phyloP scores from a whole-genome alignment of 1,284 basidiomycete genomes.

The Uromyces viciae-fabae region DNA sequence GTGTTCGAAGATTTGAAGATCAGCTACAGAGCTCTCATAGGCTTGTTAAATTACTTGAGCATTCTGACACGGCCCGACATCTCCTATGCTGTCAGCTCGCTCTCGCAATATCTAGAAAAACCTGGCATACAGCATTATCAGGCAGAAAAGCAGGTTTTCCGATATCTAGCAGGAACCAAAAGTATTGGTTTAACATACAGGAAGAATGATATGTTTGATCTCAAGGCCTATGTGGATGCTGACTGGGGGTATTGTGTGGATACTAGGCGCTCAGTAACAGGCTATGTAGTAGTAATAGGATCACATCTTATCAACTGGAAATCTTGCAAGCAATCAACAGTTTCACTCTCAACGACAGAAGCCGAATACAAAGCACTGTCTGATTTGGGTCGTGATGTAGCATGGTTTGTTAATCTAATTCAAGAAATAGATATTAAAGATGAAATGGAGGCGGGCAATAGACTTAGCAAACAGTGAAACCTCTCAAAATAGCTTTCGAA shows the following conservation, averaged over 20 bases:
- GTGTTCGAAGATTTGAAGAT: not conserved
- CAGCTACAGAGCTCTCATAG: not conserved
- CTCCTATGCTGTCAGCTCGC: not conserved
- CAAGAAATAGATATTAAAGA: no score
- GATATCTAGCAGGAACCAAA: not conserved
- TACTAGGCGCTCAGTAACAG: not conserved
- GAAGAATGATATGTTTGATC: not conserved
- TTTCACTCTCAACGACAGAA: no score
- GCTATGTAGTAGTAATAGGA: not conserved
- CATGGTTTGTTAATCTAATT: no score
- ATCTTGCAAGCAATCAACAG: no score
- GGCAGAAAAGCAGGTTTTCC: not conserved
- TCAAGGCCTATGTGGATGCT: not conserved
- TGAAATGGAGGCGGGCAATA: no score
- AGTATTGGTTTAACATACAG: not conserved
- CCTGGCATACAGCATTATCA: not conserved
- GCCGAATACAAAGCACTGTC: no score
- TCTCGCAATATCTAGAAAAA: not conserved
- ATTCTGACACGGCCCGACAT: not conserved
- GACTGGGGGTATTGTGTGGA: not conserved
- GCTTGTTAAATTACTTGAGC: not conserved
- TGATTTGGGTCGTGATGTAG: no score
- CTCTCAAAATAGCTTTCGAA: no score
- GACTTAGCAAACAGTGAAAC: no score
- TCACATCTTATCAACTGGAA: no score